phyloP scores from a whole-genome alignment of 768 basidiomycete species.

The Suillus variegatus region DNA sequence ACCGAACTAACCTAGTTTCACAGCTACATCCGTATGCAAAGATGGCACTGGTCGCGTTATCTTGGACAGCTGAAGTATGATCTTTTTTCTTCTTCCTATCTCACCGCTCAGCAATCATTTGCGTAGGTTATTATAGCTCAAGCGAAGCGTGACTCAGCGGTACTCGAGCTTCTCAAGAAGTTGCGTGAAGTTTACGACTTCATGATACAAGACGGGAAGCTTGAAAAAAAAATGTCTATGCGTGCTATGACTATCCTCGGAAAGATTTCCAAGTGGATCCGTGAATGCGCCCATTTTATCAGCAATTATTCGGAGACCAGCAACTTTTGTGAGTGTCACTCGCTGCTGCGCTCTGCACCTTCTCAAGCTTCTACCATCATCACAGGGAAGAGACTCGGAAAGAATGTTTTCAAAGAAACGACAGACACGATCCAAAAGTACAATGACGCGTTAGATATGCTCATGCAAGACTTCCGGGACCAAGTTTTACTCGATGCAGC shows the following conservation, averaged over 20 bases:
- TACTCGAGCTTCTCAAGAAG: constrained; percentile 6
- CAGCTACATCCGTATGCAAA: constrained; percentile 12
- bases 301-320: constrained; percentile 5
- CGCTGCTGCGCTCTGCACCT: background rate
- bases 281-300: constrained; percentile 11
- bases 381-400: constrained; percentile 4
- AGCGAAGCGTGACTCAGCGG: background rate
- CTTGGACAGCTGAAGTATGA: background rate
- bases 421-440: background rate
- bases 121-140: constrained; percentile 5
- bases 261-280: constrained; percentile 1
- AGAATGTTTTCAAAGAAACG: background rate
- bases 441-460: background rate
- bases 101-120: background rate
- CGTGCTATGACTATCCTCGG: background rate
- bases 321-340: constrained; percentile 9
- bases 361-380: background rate
- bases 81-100: background rate
- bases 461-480: constrained; percentile 10
- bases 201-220: background rate
- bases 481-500: background rate
- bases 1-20: background rate
- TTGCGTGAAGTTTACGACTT: constrained; percentile 5
- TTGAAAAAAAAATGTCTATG: background rate
- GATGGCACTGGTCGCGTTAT: constrained; percentile 2